Base-by-base conservation (phyloP, 2,329 filamentous ascomycete species). In the Pseudonectria foliicola region DNA sequence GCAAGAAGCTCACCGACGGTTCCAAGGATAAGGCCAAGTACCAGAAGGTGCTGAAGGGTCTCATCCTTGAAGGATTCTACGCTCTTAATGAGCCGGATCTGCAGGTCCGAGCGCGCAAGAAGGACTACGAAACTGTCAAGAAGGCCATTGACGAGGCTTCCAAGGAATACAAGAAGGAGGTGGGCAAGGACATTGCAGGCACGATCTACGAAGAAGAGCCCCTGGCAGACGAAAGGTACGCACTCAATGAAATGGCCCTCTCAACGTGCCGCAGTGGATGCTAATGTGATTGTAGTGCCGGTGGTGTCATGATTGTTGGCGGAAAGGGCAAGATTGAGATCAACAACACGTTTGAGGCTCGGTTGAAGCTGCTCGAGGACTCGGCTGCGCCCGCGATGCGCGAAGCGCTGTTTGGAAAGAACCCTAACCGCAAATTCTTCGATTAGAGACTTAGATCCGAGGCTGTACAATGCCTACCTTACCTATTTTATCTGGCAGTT, bases 311-410 rank as follows among this genome's bases (percentile, higher is more conserved):
- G 39, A 79, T 98, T 46, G 66, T 94, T 36, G 87, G 89, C 46
- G 82, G 84, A 49, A 73, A 73, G 46, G 92, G 92, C 60, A 95
- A 90, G 74, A 96, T 98, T 60, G 88, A 95, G 55, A 90, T 98
- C 63, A 89, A 95, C 76, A 96, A 98, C 71, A 96, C 92, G 36
- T 85, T 96, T 50, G 92, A 96, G 60, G 85, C 94, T 59, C 81
- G 92, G 48, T 71, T 98, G 63, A 77, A 75, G 55, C 72, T 96
- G 42, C 77, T 96, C 46, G 83, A 95, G 66, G 80, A 82, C 38
- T 84, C 85, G 49, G 85, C 86, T 33, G 76, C 95, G 39, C 92
- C 92, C 11, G 80, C 80, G 29, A 81, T 98, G 54, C 77, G 92
- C 56, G 77, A 84, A 61, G 83, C 83, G 12, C 73, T 98, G 40